A percentile compares a stretch with the other conserved stretches of the same genome.
Conservation (phyloP, 768 basidiomycete species). For the Pleurotus platypus region DNA sequence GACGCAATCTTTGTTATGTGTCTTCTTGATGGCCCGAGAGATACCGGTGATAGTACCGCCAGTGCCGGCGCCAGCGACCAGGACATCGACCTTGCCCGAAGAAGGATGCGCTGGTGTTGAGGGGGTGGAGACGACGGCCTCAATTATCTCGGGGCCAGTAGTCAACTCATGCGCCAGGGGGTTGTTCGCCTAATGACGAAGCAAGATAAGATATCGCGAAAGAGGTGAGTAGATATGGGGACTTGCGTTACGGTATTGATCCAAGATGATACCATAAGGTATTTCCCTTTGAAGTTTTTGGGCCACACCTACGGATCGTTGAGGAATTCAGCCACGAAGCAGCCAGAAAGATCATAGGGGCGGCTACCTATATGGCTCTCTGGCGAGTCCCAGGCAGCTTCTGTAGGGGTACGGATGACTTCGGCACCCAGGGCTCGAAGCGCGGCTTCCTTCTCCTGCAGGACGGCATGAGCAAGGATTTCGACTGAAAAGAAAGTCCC, state of each 20-base stretch:
- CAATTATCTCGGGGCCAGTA: constrained; percentile 91
- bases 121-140: constrained; percentile 65
- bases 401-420: constrained; percentile 90
- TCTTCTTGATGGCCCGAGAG: constrained; percentile 74
- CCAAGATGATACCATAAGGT: constrained; percentile 83
- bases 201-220: neutral
- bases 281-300: constrained; percentile 72
- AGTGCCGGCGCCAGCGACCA: constrained; percentile 89
- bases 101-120: constrained; percentile 56
- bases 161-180: constrained; percentile 87
- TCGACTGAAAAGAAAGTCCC: constrained; percentile 15
- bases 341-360: constrained; percentile 22
- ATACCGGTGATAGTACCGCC: constrained; percentile 94
- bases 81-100: constrained; percentile 72
- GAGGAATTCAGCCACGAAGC: constrained; percentile 85
- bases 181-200: constrained; percentile 59
- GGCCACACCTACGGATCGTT: constrained; percentile 83
- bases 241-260: constrained; percentile 83
- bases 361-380: constrained; percentile 89
- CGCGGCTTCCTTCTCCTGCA: constrained; percentile 87
- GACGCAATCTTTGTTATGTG: constrained; percentile 66
- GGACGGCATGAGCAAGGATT: neutral
- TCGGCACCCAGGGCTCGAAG: constrained; percentile 91
- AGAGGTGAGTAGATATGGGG: neutral
- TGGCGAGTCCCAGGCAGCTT: constrained; percentile 84